These are phyloP conservation scores for Saccharomycopsis sp. DNA, from an alignment of 805 yeast species.

Conservation along the genomic window DNA sequence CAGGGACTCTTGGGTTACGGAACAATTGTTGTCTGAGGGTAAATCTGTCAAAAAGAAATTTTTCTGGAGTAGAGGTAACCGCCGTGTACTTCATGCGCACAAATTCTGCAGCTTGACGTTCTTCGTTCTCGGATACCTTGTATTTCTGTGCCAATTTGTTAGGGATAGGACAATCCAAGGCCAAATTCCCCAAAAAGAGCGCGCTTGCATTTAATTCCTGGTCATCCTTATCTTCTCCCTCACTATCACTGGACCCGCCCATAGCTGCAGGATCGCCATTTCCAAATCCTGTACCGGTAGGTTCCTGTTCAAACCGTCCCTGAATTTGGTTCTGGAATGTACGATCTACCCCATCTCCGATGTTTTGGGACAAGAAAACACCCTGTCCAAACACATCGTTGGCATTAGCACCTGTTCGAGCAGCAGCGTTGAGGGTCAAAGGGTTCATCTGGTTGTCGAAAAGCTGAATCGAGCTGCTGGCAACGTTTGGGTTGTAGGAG, in stretches of 20 bases:
- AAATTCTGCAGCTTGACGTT: conserved; percentile 32
- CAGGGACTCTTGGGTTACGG: conserved; percentile 41
- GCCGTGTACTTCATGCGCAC: conserved; percentile 38
- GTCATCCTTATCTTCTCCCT: conserved; percentile 6
- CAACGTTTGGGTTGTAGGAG: conserved; percentile 12
- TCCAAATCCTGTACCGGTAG: not conserved
- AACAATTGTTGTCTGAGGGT: conserved; percentile 50
- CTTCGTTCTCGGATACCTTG: conserved; percentile 24
- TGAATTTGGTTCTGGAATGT: conserved; percentile 13
- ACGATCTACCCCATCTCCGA: conserved; percentile 13
- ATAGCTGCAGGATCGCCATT: not conserved
- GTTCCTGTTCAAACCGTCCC: conserved; percentile 11
- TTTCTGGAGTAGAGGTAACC: conserved; percentile 65
- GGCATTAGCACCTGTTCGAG: conserved; percentile 2
- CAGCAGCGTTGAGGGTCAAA: conserved; percentile 4
- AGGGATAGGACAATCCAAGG: conserved; percentile 85
- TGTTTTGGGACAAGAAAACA: conserved; percentile 15
- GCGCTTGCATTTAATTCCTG: conserved; percentile 13
- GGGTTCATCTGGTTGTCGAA: conserved; percentile 20
- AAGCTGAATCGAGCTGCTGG: conserved; percentile 7
- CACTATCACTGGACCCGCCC: conserved; percentile 3
- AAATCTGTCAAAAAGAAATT: conserved; percentile 50
- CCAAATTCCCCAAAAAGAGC: conserved; percentile 57
- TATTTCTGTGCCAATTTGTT: conserved; percentile 51
- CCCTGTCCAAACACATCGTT: conserved; percentile 15